These are phyloP conservation scores for Hypoxylon rickii DNA, from an alignment of 495 filamentous ascomycete species.

Conservation along the genomic window DNA sequence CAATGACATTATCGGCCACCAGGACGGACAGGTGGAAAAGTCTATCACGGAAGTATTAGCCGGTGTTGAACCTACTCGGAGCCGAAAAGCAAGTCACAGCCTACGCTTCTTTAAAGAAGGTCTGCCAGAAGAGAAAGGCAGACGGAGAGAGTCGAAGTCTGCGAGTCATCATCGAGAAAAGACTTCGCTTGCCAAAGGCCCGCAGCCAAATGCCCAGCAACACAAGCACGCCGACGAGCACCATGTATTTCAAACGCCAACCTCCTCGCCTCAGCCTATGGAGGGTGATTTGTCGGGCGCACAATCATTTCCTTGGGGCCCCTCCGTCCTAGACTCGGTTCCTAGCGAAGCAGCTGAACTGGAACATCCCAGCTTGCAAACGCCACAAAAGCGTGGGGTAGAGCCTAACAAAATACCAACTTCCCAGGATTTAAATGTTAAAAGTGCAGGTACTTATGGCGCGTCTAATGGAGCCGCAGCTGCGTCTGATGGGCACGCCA, in stretches of 20 bases:
- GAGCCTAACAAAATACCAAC: conserved; percentile 12
- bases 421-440: conserved; percentile 4
- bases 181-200: conserved; percentile 29
- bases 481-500: conserved; percentile 7
- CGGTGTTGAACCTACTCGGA: conserved; percentile 79
- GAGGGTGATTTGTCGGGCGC: conserved; percentile 19
- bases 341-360: conserved; percentile 4
- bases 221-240: conserved; percentile 13
- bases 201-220: conserved; percentile 15
- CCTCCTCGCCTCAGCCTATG: conserved; percentile 21
- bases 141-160: conserved; percentile 46
- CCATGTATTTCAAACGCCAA: conserved; percentile 8
- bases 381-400: conserved; percentile 6
- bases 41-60: conserved; percentile 81
- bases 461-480: conserved; percentile 8
- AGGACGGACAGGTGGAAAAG: conserved; percentile 70
- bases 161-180: conserved; percentile 40
- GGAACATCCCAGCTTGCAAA: conserved; percentile 24
- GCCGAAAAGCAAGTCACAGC: conserved; percentile 92
- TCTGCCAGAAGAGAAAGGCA: conserved; percentile 60
- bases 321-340: conserved; percentile 3
- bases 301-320: conserved; percentile 21
- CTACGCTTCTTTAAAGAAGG: conserved; percentile 93
- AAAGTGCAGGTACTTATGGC: conserved; percentile 1
- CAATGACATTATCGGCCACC: conserved; percentile 41